These are phyloP conservation scores for Xanthoparmelia taractica DNA, from an alignment of 495 filamentous ascomycete species.

Conservation along the genomic window DNA sequence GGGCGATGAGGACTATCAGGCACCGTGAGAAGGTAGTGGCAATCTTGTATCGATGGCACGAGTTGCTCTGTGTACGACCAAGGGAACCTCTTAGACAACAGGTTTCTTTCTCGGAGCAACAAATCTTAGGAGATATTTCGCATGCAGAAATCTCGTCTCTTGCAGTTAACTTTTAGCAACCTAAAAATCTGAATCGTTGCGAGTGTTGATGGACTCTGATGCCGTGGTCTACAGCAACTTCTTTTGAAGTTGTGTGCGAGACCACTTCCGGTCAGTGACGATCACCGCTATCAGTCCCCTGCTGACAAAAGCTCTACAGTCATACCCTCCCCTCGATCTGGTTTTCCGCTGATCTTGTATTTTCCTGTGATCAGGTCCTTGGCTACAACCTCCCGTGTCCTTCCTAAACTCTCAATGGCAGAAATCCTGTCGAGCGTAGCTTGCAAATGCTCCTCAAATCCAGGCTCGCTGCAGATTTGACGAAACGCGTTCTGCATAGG, in stretches of 20 bases:
- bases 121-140: not conserved
- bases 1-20: too few species aligned
- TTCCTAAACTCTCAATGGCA: slow-evolving; percentile 85
- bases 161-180: not conserved
- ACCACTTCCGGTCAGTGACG: not conserved
- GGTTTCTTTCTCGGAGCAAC: not conserved
- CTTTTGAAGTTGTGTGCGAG: not conserved
- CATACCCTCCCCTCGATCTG: slow-evolving; percentile 20
- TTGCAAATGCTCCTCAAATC: slow-evolving; percentile 75
- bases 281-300: not conserved
- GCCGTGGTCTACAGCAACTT: not conserved
- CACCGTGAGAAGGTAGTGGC: too few species aligned
- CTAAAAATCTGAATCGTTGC: not conserved
- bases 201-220: too few species aligned
- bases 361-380: slow-evolving; percentile 70
- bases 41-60: not conserved
- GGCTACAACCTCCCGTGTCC: slow-evolving; percentile 84
- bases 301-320: slow-evolving; percentile 9
- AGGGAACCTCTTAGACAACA: not conserved
- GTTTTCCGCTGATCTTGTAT: slow-evolving; percentile 55
- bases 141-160: not conserved
- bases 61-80: not conserved
- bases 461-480: slow-evolving; percentile 61
- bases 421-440: slow-evolving; percentile 74
- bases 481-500: slow-evolving; percentile 93